A percentile compares a stretch with the other conserved stretches of the same genome.
These are phyloP conservation scores for Diplodia mutila DNA, from an alignment of 2,329 filamentous ascomycete genomes.

Conservation along the genomic window DNA sequence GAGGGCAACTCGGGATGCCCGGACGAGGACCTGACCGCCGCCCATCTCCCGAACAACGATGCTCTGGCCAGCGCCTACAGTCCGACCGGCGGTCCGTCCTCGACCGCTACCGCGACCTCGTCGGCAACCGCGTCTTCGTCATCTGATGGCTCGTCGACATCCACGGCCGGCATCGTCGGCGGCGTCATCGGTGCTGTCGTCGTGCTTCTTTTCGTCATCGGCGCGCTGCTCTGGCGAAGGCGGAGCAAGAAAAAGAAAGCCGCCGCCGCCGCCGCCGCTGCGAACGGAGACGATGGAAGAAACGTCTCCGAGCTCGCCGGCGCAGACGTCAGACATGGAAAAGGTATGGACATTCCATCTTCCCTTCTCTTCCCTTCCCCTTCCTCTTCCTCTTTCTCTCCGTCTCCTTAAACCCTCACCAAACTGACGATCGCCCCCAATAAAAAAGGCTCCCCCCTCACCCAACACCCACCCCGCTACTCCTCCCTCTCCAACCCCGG, in stretches of 20 bases:
- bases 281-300: not conserved
- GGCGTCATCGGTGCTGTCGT: conserved; percentile 36
- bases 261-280: not conserved
- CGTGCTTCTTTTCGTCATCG: conserved; percentile 33
- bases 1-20: conserved; percentile 33
- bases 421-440: not conserved
- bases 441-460: not conserved
- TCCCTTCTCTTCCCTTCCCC: no score
- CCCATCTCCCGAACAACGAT: conserved; percentile 32
- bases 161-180: conserved; percentile 35
- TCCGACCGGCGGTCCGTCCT: conserved; percentile 17
- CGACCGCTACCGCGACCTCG: conserved; percentile 12
- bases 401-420: not conserved
- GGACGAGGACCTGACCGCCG: conserved; percentile 34
- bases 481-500: not conserved
- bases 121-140: not conserved
- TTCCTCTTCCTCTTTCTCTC: not conserved
- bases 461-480: conserved; percentile 9
- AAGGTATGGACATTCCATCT: not conserved
- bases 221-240: conserved; percentile 25
- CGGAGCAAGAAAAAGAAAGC: not conserved
- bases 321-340: not conserved
- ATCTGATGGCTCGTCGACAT: conserved; percentile 7
- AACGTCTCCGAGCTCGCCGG: conserved; percentile 3
- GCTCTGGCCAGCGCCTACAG: conserved; percentile 32